Base-by-base conservation (phyloP, 2,329 filamentous ascomycete genomes). In the Calonectria fujianensis region DNA sequence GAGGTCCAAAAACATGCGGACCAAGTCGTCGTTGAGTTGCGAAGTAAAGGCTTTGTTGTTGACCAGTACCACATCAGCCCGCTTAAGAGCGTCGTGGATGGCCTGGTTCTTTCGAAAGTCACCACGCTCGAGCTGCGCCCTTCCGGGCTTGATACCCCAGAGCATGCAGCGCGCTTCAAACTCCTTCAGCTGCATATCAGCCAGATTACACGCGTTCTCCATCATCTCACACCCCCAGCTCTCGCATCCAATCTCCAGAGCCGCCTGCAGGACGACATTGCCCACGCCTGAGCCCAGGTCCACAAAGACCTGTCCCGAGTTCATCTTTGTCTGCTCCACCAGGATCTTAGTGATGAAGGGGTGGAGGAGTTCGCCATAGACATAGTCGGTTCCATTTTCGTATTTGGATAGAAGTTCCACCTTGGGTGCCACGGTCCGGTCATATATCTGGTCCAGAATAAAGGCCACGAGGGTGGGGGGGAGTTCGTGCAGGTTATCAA, bases 21-120 rank as follows among this genome's bases (percentile, higher is more conserved):
- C 92, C 59, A 99, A 89, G 75, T 92, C 91, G 82, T 95, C 94
- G 85, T 98, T 99, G 70, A 98, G 91, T 79, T 93, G 90, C 18
- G 96, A 93, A 8, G 94, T 96, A 85, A 99, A 99, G 3, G 96
- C 97, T 85, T 98, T 96, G 86, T 99, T 99, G 88, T 99, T 99
- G 80, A 98, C 96, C 32, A 99, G 90, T 24, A 99, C 92, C n/a
- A 98, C 96, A 83, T 99, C 97, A 2, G 97, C 96, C 70, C 93
- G 92, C 84, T 94, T 93, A 65, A 99, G 89, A 10, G 93, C 93
- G 31, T 92, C 90, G 74, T 93, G 89, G 64, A 98, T 95, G 73
- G 89, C 89, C 20, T 90, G 84, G 78, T 94, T 94, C 77, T 93
- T 91, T 13, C 96, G 91, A 82, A 99, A 98, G 83, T 98, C 95